These are phyloP conservation scores for Chrysosporium keratinophilum DNA, from an alignment of 2,329 filamentous ascomycete species.

Conservation along the genomic window DNA sequence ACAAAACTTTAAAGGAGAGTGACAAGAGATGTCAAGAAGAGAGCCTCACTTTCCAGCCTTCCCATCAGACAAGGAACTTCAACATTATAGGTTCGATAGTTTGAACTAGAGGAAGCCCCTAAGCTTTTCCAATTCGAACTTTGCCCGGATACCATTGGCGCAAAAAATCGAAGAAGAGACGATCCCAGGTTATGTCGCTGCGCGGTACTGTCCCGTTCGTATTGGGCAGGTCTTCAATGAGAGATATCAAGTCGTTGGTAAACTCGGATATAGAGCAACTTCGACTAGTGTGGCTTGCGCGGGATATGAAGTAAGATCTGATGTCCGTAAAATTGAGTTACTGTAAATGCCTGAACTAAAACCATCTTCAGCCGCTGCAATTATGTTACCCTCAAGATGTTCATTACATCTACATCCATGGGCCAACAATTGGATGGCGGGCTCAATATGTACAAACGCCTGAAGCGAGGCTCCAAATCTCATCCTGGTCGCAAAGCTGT, in stretches of 20 bases:
- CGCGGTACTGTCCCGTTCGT: constrained; percentile 23
- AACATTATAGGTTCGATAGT: too few species aligned
- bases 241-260: constrained; percentile 28
- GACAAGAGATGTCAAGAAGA: too few species aligned
- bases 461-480: constrained; percentile 20
- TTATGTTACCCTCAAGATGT: constrained; percentile 27
- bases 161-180: constrained; percentile 28
- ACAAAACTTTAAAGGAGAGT: too few species aligned
- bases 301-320: constrained; percentile 17
- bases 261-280: constrained; percentile 29
- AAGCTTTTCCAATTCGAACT: too few species aligned
- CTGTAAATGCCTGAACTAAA: constrained; percentile 9
- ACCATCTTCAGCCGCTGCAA: constrained; percentile 17
- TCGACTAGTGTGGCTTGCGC: constrained; percentile 32
- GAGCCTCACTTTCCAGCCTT: too few species aligned
- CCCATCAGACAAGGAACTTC: too few species aligned
- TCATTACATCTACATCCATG: constrained; percentile 22
- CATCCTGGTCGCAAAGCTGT: constrained; percentile 27
- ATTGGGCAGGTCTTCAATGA: constrained; percentile 26
- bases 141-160: background rate
- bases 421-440: constrained; percentile 29
- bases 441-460: constrained; percentile 36
- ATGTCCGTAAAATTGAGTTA: constrained; percentile 8
- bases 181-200: constrained; percentile 20
- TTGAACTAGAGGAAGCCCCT: too few species aligned